These are phyloP conservation scores for Hypoxylon rubiginosum DNA, from an alignment of 2,329 filamentous ascomycete species.

Conservation along the genomic window DNA sequence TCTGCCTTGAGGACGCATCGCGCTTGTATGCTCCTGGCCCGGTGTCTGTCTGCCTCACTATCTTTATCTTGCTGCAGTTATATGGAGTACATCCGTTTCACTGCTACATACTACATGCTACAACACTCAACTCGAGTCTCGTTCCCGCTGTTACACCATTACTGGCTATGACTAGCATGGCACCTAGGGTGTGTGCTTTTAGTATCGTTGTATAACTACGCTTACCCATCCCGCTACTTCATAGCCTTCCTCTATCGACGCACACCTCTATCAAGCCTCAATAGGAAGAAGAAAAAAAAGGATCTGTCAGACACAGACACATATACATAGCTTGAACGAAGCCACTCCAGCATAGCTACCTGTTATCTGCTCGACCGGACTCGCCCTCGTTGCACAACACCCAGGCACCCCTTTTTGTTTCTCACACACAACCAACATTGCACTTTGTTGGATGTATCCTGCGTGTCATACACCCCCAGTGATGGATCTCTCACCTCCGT, in stretches of 20 bases:
- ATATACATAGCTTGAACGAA: constrained; percentile 26
- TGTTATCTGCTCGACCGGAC: constrained; percentile 28
- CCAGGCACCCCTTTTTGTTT: constrained; percentile 21
- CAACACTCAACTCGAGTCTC: constrained; percentile 7
- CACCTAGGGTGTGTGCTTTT: constrained; percentile 30
- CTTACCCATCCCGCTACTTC: constrained; percentile 37
- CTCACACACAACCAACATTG: constrained; percentile 38
- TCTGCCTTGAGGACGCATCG: constrained; percentile 39
- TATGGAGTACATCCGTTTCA: constrained; percentile 40
- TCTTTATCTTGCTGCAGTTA: constrained; percentile 43
- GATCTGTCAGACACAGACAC: constrained; percentile 16
- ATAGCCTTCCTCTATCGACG: constrained; percentile 39
- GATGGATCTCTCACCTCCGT: constrained; percentile 66
- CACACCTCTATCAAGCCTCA: constrained; percentile 37
- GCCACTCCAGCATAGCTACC: constrained; percentile 24
- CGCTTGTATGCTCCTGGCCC: constrained; percentile 33
- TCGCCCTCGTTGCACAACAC: constrained; percentile 34
- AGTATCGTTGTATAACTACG: constrained; percentile 39
- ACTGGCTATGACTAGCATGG: constrained; percentile 22
- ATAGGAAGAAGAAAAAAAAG: constrained; percentile 10
- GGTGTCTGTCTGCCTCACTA: constrained; percentile 37
- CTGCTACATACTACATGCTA: constrained; percentile 14
- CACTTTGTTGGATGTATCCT: constrained; percentile 37
- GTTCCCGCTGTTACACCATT: constrained; percentile 35
- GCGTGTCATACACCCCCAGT: constrained; percentile 43